Base-by-base conservation (phyloP, 2,329 filamentous ascomycete species). In the Scedosporium minutisporum region DNA sequence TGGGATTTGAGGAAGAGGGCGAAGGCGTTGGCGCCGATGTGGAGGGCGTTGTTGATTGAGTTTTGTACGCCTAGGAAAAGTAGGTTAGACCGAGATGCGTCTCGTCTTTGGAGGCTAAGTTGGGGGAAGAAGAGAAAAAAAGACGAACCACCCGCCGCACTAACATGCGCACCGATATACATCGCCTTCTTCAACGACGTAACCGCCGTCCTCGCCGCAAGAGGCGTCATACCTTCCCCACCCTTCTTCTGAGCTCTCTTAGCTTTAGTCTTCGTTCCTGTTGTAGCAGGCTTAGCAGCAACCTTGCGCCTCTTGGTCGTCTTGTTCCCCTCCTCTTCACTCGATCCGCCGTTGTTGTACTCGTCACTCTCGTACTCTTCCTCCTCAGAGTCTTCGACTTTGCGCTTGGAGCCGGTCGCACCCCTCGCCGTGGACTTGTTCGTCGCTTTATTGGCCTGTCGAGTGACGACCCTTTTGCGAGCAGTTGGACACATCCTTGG, bases 1-100 rank as follows among this genome's bases (percentile, higher is more conserved):
- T 99, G 95, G 0, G 91, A 96, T 73, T 97, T 97, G 68, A 99
- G 82, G 77, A 99, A 99, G 21, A 97, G 80, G 3, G 95, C 95
- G 68, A 97, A 96, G 9, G 93, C 86, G 72, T 97, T 99, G 65
- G 89, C 93, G 61, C 93, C 93, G 66, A 96, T 92, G 59, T 91
- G 83, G 1, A 87, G 72, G 55, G 89, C 85, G 68, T 96, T 96
- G 23, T 81, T 78, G 64, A 97, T 82, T 0, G 93, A 83, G 73
- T 97, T 97, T 63, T 97, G 92, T 0, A 97, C 90, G 61, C 93
- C 90, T 93, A 68, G 46, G 3, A 38, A 38, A 55, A 16, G 4
- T 6, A 4, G n/a, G 42, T 25, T 18, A 57, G 57, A 57, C 44
- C 1, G 48, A 38, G 33, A 38, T 38, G 33, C 10, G 12, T 6